Evolutionary conservation across 2,329 filamentous ascomycete species (phyloP).

Genomic region (Sporothrix curviconia): DNA sequence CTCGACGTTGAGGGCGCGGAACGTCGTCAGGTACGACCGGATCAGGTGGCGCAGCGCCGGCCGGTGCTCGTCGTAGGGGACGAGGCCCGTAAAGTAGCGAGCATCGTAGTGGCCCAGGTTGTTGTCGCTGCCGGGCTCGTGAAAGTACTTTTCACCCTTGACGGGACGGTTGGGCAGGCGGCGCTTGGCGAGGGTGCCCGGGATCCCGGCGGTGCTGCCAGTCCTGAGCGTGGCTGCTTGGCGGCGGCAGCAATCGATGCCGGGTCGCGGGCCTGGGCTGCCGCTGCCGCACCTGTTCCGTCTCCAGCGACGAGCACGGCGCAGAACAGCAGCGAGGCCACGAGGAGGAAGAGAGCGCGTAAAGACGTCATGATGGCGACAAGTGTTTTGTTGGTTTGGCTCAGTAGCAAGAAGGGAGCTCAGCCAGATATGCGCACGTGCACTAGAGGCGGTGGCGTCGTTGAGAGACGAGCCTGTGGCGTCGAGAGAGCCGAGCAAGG

Average conservation of each 20-base stretch:
- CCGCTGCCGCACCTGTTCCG: neutral
- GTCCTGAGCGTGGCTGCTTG: neutral
- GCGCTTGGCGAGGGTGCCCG: constrained; percentile 4
- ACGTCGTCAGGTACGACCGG: constrained; percentile 64
- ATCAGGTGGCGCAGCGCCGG: constrained; percentile 62
- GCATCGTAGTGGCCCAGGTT: constrained; percentile 66
- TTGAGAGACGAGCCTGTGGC: too few relatives aligned
- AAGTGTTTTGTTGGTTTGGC: too few relatives aligned
- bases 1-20: constrained; percentile 59
- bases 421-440: too few relatives aligned
- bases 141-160: constrained; percentile 51
- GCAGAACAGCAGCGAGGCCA: constrained; percentile 8
- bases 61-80: constrained; percentile 61
- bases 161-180: neutral
- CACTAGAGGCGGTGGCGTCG: too few relatives aligned
- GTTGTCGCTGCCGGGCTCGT: constrained; percentile 54
- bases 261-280: neutral
- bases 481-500: too few relatives aligned
- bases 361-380: constrained; percentile 9
- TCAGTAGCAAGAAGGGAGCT: neutral
- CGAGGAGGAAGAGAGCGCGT: constrained; percentile 1
- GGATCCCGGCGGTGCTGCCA: constrained; percentile 6
- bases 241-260: neutral
- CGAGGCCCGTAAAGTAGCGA: constrained; percentile 58
- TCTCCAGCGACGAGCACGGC: neutral